Conservation (phyloP, 495 filamentous ascomycete species). For the Aspergillus incahuasiensis region DNA sequence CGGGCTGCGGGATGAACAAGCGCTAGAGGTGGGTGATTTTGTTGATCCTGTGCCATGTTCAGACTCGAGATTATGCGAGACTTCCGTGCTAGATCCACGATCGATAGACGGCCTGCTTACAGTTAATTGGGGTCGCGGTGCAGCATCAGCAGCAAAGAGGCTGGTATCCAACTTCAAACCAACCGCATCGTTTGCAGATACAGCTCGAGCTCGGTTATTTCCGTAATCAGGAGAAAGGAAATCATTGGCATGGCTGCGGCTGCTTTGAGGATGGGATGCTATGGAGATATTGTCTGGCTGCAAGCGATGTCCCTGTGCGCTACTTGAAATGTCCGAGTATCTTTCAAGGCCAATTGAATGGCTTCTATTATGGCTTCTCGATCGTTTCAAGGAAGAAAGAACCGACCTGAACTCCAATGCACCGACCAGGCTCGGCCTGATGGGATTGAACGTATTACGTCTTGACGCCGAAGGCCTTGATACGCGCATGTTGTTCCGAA, state of each 20-base stretch:
- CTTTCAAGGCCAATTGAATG: conserved; percentile 63
- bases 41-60: conserved; percentile 19
- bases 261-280: conserved; percentile 41
- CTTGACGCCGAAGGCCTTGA: conserved; percentile 61
- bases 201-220: conserved; percentile 48
- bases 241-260: conserved; percentile 21
- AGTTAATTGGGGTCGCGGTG: conserved; percentile 25
- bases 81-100: not conserved
- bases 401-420: conserved; percentile 92
- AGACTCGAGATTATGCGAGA: conserved; percentile 16
- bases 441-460: conserved; percentile 73
- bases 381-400: conserved; percentile 73
- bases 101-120: conserved; percentile 34
- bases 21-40: conserved; percentile 40
- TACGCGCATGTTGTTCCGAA: conserved; percentile 90
- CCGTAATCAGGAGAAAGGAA: conserved; percentile 31
- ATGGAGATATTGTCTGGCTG: conserved; percentile 43
- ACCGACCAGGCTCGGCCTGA: conserved; percentile 88
- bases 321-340: conserved; percentile 64
- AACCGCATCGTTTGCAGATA: conserved; percentile 61
- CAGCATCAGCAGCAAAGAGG: conserved; percentile 13
- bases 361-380: conserved; percentile 61
- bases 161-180: conserved; percentile 40
- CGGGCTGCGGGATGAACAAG: conserved; percentile 18
- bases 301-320: conserved; percentile 35